These are phyloP conservation scores for Starmerella lactis-condensi DNA, from an alignment of 805 yeast species.

Conservation along the genomic window DNA sequence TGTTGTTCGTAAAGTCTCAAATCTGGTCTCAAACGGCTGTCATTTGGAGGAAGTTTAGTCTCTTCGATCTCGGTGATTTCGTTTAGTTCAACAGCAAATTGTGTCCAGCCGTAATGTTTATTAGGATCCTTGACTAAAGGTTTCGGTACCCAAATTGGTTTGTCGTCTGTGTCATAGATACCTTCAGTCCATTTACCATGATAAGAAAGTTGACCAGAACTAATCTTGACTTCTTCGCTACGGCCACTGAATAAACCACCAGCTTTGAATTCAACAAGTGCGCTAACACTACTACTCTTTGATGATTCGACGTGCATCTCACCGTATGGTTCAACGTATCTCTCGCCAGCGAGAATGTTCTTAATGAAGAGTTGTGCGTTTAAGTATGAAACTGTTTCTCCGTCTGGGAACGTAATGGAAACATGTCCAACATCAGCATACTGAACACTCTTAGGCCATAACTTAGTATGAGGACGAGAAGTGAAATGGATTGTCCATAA, in stretches of 20 bases:
- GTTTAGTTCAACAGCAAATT: constrained; percentile 63
- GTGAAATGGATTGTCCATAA: constrained; percentile 37
- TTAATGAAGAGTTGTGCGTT: constrained; percentile 71
- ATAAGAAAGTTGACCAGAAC: constrained; percentile 15
- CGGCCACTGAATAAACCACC: constrained; percentile 78
- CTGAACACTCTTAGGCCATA: constrained; percentile 90
- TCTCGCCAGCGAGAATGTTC: constrained; percentile 86
- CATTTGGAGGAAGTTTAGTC: constrained; percentile 57
- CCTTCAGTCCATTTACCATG: constrained; percentile 71
- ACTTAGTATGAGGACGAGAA: constrained; percentile 48
- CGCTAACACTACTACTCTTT: constrained; percentile 35
- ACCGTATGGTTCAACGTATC: constrained; percentile 73
- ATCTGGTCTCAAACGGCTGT: constrained; percentile 81
- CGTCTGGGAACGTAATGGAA: constrained; percentile 37
- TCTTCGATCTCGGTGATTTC: constrained; percentile 57
- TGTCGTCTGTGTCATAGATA: constrained; percentile 3
- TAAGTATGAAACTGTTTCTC: constrained; percentile 58
- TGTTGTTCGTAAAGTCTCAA: constrained; percentile 43
- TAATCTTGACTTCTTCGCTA: constrained; percentile 39
- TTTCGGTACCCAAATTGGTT: constrained; percentile 54
- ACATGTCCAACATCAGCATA: constrained; percentile 56
- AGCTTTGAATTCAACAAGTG: constrained; percentile 55
- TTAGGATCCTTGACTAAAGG: constrained; percentile 38
- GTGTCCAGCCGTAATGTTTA: constrained; percentile 69
- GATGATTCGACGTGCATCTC: constrained; percentile 48